Percentiles rank a stretch among this genome's conserved stretches.
Conservation (phyloP, 2,329 filamentous ascomycete species). For the Aspergillus luchuensis region DNA sequence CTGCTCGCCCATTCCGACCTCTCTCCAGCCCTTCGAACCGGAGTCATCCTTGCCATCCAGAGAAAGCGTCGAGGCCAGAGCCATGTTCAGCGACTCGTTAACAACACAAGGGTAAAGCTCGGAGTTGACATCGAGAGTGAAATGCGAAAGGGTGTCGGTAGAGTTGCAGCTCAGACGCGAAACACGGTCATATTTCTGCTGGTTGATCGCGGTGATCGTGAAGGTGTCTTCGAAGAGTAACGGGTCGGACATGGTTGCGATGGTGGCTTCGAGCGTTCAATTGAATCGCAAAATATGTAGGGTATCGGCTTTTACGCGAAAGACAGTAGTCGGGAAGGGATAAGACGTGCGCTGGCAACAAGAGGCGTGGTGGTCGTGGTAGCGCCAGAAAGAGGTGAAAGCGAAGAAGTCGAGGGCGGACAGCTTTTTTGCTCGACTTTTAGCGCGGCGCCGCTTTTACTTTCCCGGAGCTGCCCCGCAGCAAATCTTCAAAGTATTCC, state of each 20-base stretch:
- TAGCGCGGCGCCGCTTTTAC: slow-evolving; percentile 30
- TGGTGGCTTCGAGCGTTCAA: slow-evolving; percentile 21
- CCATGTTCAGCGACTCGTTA: slow-evolving; percentile 76
- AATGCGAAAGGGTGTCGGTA: slow-evolving; percentile 70
- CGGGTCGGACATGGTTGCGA: slow-evolving; percentile 72
- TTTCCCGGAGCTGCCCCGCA: slow-evolving; percentile 25
- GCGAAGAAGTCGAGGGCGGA: slow-evolving; percentile 3
- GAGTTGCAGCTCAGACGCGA: slow-evolving; percentile 79
- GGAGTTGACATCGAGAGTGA: slow-evolving; percentile 90
- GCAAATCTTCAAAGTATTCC: slow-evolving; percentile 21
- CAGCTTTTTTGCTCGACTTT: slow-evolving; percentile 30
- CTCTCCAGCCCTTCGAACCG: slow-evolving; percentile 73
- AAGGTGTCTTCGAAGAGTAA: slow-evolving; percentile 94
- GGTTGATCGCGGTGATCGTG: slow-evolving; percentile 75
- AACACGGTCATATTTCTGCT: slow-evolving; percentile 92
- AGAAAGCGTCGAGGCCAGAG: slow-evolving; percentile 80
- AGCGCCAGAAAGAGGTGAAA: slow-evolving; percentile 9
- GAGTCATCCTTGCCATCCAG: slow-evolving; percentile 82
- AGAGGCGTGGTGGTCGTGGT: slow-evolving; percentile 7
- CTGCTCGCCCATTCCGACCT: slow-evolving; percentile 60
- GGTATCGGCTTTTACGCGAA: not conserved
- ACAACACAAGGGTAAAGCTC: slow-evolving; percentile 80
- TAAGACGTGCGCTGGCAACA: not conserved
- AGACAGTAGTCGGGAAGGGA: not conserved
- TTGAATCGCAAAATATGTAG: not conserved